These are phyloP conservation scores for Mortierella antarctica DNA, from an alignment of 192 early-diverging fungal species.

Conservation along the genomic window DNA sequence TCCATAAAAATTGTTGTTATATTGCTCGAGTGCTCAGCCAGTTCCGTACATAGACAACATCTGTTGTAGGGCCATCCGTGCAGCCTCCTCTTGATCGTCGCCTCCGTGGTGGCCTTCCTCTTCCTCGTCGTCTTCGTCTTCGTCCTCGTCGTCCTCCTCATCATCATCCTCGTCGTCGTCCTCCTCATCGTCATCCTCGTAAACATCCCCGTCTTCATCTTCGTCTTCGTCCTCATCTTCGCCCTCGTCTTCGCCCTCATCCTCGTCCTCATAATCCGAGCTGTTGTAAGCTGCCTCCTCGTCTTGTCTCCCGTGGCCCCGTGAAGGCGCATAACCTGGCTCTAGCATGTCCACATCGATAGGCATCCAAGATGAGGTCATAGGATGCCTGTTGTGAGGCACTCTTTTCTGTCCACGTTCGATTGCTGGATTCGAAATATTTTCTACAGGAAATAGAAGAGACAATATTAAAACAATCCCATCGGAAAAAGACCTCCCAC, in stretches of 20 bases:
- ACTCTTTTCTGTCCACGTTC: no score
- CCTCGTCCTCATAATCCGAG: not conserved
- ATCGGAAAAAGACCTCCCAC: no score
- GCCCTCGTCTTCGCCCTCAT: not conserved
- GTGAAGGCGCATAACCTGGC: not conserved
- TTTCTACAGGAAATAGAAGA: no score
- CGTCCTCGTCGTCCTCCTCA: conserved; percentile 4
- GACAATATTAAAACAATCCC: no score
- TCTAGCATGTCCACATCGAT: no score
- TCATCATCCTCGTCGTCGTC: not conserved
- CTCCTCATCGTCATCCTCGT: not conserved
- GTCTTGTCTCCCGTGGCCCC: not conserved
- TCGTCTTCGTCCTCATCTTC: conserved; percentile 12
- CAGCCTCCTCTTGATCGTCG: conserved; percentile 7
- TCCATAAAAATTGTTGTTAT: no score
- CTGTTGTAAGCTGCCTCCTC: not conserved
- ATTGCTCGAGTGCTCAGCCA: no score
- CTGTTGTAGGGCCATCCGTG: conserved; percentile 11
- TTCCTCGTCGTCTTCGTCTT: conserved; percentile 15
- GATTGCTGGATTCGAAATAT: no score
- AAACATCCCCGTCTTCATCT: not conserved
- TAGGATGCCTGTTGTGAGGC: no score
- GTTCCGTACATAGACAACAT: conserved; percentile 6
- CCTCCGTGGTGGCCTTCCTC: conserved; percentile 2
- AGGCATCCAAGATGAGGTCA: no score